Percentiles rank a stretch among this genome's conserved stretches.
Evolutionary conservation across 2,329 filamentous ascomycete genomes (phyloP).

Genomic region (Fusarium heterosporum): DNA sequence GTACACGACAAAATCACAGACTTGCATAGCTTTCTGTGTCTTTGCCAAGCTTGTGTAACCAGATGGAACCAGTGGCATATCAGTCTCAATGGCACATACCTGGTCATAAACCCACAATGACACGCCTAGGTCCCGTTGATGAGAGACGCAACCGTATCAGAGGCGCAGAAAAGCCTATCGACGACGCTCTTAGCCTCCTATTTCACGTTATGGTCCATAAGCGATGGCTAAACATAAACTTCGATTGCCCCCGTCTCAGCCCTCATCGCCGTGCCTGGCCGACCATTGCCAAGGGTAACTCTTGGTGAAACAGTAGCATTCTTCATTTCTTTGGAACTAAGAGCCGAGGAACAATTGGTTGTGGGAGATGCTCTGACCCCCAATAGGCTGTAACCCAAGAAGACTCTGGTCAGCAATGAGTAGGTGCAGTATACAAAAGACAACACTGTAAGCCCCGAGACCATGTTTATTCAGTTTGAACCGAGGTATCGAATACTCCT

Average conservation of each 20-base stretch:
- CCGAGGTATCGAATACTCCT: constrained; percentile 39
- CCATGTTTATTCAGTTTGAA: constrained; percentile 46
- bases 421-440: constrained; percentile 54
- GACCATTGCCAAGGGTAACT: constrained; percentile 69
- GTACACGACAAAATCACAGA: constrained; percentile 19
- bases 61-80: constrained; percentile 62
- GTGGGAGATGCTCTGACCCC: constrained; percentile 69
- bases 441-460: constrained; percentile 41
- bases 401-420: constrained; percentile 55
- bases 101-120: too few species aligned
- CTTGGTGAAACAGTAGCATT: constrained; percentile 79
- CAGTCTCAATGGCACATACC: constrained; percentile 52
- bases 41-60: constrained; percentile 59
- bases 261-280: constrained; percentile 74
- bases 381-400: constrained; percentile 46
- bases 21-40: constrained; percentile 57
- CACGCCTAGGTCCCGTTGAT: constrained; percentile 75
- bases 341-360: constrained; percentile 74
- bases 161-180: too few species aligned
- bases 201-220: too few species aligned
- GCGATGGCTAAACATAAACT: constrained; percentile 70
- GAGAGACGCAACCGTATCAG: constrained; percentile 68
- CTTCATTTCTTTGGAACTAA: constrained; percentile 74
- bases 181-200: too few species aligned
- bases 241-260: constrained; percentile 75